Conservation (phyloP, 2,329 filamentous ascomycete genomes). For the Ophiostoma triangulosporum region DNA sequence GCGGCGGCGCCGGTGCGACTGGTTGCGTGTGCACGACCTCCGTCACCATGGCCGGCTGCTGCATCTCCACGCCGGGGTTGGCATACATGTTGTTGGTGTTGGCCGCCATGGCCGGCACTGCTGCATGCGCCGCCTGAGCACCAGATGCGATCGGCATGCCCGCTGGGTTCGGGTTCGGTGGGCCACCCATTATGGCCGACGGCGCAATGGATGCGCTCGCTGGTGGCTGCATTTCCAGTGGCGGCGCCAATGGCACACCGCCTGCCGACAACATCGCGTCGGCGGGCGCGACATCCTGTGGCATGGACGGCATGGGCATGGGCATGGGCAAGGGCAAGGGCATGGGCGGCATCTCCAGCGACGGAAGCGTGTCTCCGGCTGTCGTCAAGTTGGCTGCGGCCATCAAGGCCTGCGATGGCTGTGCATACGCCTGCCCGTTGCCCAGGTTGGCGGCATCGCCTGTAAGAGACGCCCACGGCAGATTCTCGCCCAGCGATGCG, state of each 20-base stretch:
- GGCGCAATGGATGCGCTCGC: slow-evolving; percentile 13
- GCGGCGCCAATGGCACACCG: not conserved
- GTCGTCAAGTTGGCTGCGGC: not conserved
- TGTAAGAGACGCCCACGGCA: not conserved
- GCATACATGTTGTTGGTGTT: not conserved
- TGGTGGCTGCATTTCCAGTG: not conserved
- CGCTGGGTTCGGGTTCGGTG: not conserved
- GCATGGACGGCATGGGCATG: not conserved
- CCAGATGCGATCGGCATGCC: not conserved
- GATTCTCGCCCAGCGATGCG: not conserved
- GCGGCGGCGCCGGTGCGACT: no score
- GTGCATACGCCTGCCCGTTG: not conserved
- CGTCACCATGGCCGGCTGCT: not conserved
- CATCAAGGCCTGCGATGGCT: not conserved
- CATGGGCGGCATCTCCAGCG: not conserved
- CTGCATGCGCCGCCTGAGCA: not conserved
- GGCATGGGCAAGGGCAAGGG: no score
- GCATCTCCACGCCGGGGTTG: not conserved
- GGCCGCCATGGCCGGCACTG: not conserved
- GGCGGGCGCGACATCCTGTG: not conserved
- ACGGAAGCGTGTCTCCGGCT: not conserved
- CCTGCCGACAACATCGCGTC: not conserved
- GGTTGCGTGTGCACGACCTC: not conserved
- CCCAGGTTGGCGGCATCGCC: not conserved
- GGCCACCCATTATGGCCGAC: not conserved